Evolutionary conservation across 495 filamentous ascomycete species (phyloP).

Genomic region (Parachaetomium inaequale): DNA sequence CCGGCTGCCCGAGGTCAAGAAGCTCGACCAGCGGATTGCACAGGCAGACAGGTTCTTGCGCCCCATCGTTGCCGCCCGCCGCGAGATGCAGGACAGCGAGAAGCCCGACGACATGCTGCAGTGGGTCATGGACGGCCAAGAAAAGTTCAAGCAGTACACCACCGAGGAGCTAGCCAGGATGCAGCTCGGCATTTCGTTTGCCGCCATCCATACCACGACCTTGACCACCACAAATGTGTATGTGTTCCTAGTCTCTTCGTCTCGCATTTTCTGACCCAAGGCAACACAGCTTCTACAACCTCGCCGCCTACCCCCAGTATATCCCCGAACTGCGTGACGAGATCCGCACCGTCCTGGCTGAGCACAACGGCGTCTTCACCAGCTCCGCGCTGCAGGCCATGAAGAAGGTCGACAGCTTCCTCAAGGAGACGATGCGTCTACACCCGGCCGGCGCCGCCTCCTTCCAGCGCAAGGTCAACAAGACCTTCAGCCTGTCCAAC

Average conservation of each 20-base stretch:
- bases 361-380: conserved; percentile 30
- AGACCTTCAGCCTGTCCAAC: conserved; percentile 41
- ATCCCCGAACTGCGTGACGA: conserved; percentile 52
- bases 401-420: conserved; percentile 38
- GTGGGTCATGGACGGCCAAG: conserved; percentile 37
- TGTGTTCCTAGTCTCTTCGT: not conserved
- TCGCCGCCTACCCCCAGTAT: conserved; percentile 44
- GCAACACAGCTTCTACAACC: conserved; percentile 35
- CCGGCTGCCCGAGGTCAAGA: conserved; percentile 33
- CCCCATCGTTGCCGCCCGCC: conserved; percentile 31
- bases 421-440: conserved; percentile 37
- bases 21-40: conserved; percentile 26
- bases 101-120: conserved; percentile 39
- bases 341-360: conserved; percentile 35
- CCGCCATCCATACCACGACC: conserved; percentile 50
- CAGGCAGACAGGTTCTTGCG: conserved; percentile 30
- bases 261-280: not conserved
- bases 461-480: conserved; percentile 40
- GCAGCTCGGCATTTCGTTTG: conserved; percentile 47
- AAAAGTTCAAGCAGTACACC: conserved; percentile 20
- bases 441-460: conserved; percentile 14
- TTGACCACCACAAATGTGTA: conserved; percentile 43
- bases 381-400: conserved; percentile 31
- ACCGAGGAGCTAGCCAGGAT: conserved; percentile 31
- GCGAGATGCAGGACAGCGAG: conserved; percentile 20